Percentiles rank a stretch among this genome's conserved stretches.
Conservation (phyloP, 352 stramenopile species). For the Globisporangium paddicum region DNA sequence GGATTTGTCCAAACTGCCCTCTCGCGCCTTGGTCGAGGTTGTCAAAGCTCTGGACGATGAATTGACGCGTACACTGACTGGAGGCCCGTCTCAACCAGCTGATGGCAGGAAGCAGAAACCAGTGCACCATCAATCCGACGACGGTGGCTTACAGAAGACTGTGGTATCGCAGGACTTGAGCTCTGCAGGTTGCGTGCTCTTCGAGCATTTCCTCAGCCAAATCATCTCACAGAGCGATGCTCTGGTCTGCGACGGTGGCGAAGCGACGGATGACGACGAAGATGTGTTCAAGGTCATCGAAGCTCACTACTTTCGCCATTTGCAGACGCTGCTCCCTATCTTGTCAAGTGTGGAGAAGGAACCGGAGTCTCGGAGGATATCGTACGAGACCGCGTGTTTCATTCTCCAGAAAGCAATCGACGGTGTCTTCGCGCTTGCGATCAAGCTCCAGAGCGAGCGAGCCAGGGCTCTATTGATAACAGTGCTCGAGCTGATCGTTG, state of each 20-base stretch:
- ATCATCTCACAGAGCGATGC: constrained; percentile 30
- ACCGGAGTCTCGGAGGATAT: constrained; percentile 27
- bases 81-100: constrained; percentile 8
- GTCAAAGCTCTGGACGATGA: constrained; percentile 55
- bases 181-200: constrained; percentile 45
- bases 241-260: constrained; percentile 22
- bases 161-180: background rate
- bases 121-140: background rate
- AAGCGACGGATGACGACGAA: constrained; percentile 33
- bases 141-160: background rate
- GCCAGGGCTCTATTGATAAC: constrained; percentile 31
- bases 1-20: constrained; percentile 48
- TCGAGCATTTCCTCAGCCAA: constrained; percentile 57
- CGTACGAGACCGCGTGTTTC: constrained; percentile 63
- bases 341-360: constrained; percentile 26
- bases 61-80: constrained; percentile 30
- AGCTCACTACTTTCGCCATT: constrained; percentile 41
- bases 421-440: constrained; percentile 43
- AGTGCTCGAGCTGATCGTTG: constrained; percentile 46
- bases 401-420: constrained; percentile 60
- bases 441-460: constrained; percentile 30
- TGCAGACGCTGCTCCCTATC: constrained; percentile 40
- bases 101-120: constrained; percentile 17
- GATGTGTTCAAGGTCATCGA: constrained; percentile 40
- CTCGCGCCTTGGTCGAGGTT: constrained; percentile 35